These are phyloP conservation scores for Nothophoma quercina DNA, from an alignment of 2,329 filamentous ascomycete genomes.

Conservation along the genomic window DNA sequence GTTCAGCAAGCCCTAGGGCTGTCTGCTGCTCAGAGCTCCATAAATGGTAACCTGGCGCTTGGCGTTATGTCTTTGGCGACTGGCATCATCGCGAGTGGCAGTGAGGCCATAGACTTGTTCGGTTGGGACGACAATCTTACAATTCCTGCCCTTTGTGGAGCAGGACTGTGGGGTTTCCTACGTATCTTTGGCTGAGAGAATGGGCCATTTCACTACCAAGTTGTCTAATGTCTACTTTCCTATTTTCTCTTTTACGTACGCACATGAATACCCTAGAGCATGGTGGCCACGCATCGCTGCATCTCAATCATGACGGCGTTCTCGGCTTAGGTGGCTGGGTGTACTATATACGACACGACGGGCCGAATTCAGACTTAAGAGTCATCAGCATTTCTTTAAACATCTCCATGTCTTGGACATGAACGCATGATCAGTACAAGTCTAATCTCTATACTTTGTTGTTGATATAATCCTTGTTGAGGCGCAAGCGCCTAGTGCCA, in stretches of 20 bases:
- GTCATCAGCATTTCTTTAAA: too few species aligned
- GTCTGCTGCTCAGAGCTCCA: slow-evolving; percentile 63
- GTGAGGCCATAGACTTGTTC: slow-evolving; percentile 89
- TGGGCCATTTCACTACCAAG: background rate
- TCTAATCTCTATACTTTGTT: background rate
- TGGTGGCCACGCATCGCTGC: slow-evolving; percentile 7
- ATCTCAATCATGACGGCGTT: slow-evolving; percentile 12
- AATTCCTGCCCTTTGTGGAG: slow-evolving; percentile 88
- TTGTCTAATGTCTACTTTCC: slow-evolving; percentile 2
- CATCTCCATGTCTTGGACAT: background rate
- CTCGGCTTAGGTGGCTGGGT: background rate
- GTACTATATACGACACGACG: slow-evolving; percentile 1
- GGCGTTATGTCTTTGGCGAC: slow-evolving; percentile 84
- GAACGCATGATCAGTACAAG: background rate
- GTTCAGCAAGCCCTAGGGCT: slow-evolving; percentile 69
- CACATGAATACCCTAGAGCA: slow-evolving; percentile 16
- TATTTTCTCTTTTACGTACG: background rate
- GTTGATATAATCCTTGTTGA: too few species aligned
- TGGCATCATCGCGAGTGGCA: slow-evolving; percentile 86
- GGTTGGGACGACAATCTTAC: slow-evolving; percentile 98
- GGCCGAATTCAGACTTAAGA: background rate
- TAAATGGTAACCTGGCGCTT: slow-evolving; percentile 76
- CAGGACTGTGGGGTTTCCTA: slow-evolving; percentile 90
- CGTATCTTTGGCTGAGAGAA: slow-evolving; percentile 72
- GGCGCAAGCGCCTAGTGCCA: too few species aligned